phyloP scores from a whole-genome alignment of 2,329 filamentous ascomycete species.

The Xylariaceae sp. region DNA sequence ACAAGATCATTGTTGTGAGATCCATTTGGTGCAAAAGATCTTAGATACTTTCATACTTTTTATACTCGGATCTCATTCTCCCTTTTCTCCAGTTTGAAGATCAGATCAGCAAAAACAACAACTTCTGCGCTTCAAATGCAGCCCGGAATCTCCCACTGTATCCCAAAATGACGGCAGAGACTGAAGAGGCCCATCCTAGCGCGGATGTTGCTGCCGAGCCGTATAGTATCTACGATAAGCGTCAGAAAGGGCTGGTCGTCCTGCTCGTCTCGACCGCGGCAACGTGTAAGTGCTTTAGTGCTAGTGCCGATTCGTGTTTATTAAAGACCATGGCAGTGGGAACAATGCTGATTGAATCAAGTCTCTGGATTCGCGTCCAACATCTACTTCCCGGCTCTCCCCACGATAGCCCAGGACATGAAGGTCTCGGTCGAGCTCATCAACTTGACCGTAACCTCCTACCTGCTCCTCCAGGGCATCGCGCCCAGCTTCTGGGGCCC shows the following conservation, averaged over 20 bases:
- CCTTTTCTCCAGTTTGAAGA: too few relatives aligned
- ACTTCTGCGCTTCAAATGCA: neutral
- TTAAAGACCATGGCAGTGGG: neutral
- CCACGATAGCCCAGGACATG: constrained; percentile 39
- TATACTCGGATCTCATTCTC: too few relatives aligned
- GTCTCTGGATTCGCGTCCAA: constrained; percentile 39
- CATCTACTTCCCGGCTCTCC: constrained; percentile 47
- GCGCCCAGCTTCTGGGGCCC: constrained; percentile 47
- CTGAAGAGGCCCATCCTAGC: neutral
- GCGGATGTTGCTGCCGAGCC: constrained; percentile 27
- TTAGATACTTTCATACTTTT: too few relatives aligned
- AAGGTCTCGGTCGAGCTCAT: constrained; percentile 36
- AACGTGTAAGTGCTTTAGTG: constrained; percentile 37
- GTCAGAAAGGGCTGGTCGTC: constrained; percentile 45
- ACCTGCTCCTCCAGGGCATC: constrained; percentile 50
- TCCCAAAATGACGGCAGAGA: constrained; percentile 2
- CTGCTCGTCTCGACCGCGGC: constrained; percentile 44
- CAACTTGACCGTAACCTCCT: constrained; percentile 42
- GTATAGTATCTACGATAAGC: constrained; percentile 46
- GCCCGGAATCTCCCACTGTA: neutral
- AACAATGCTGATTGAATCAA: constrained; percentile 13
- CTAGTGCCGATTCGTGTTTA: neutral
- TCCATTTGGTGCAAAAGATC: too few relatives aligned
- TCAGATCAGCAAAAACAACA: neutral
- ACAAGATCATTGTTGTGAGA: too few relatives aligned